Evolutionary conservation across 176 grass and related monocot genomes (phyloP), one percentile per base, ranked within the genome.

Genomic region (Echinochloa phyllopogon): DNA sequence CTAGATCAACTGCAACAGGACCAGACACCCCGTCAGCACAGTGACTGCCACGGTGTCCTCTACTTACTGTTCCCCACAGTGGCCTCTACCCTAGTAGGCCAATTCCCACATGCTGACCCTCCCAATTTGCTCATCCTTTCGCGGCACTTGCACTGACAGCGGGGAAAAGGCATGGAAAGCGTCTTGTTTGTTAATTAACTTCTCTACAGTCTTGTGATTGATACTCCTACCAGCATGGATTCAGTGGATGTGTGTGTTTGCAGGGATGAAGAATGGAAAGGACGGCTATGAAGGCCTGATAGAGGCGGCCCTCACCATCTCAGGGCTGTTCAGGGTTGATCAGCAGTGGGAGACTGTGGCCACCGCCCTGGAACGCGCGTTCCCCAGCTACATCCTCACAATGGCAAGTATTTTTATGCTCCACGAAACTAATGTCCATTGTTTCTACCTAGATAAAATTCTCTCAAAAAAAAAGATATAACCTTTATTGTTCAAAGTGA

Each of bases 221-320:
- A 10, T 38, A 6, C 48, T 75, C 17, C 10, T 59, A 42, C 18
- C 74, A 41, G 40, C 65, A 78, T 69, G 44, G 33, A 63, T 74
- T 21, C 23, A 74, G 12, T 75, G 21, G 38, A 56, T 55, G 37
- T 65, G 10, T 55, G 37, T 65, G 10, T 60, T 12, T 74, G 10
- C 87, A 99, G 97, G 92, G 51, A 45, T 96, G 8, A 89, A 60
- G 69, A 99, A 84, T 10, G 55, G 85, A 45, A 95, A 89, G 70
- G 84, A 86, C 62, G 97, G 97, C 56, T 99, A 96, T 6, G 91
- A 99, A 69, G 82, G 93, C n/a, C 56, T 99, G 69, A 83, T 87
- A 70, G 88, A 94, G 79, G 94, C 85, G 4, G 79, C 91, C n/a
- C 59, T 79, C 6, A 39, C 83, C 82, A 91, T 94, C 63, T 82